phyloP scores from a whole-genome alignment of 768 basidiomycete species.

The Strobilomyces confusus region DNA sequence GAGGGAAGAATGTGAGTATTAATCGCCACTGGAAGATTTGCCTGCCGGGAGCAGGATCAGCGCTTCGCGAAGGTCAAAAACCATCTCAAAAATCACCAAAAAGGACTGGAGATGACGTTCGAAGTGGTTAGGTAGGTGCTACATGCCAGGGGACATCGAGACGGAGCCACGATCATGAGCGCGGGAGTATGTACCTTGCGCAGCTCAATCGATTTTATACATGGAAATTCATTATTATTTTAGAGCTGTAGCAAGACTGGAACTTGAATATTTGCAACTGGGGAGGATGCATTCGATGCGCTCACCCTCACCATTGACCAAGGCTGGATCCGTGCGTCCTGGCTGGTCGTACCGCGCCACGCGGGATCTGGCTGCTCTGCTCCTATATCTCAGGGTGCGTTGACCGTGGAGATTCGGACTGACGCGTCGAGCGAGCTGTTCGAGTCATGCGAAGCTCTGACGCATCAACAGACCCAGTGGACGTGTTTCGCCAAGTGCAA shows the following conservation, averaged over 20 bases:
- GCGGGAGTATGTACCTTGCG: slow-evolving; percentile 77
- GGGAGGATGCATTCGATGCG: slow-evolving; percentile 68
- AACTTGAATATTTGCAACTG: slow-evolving; percentile 87
- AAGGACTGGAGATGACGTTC: slow-evolving; percentile 54
- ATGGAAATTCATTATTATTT: slow-evolving; percentile 3
- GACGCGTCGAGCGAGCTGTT: slow-evolving; percentile 56
- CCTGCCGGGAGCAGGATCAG: slow-evolving; percentile 86
- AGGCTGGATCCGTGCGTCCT: slow-evolving; percentile 84
- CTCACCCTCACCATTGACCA: slow-evolving; percentile 92
- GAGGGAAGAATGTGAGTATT: slow-evolving; percentile 87
- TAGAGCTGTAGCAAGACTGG: slow-evolving; percentile 61
- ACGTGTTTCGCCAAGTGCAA: slow-evolving; percentile 80
- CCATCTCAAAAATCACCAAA: slow-evolving; percentile 52
- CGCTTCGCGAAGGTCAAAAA: slow-evolving; percentile 87
- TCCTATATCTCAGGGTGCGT: slow-evolving; percentile 88
- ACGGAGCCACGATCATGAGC: slow-evolving; percentile 38
- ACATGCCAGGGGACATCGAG: not conserved
- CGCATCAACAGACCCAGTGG: slow-evolving; percentile 77
- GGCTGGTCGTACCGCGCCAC: slow-evolving; percentile 75
- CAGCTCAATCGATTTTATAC: slow-evolving; percentile 1
- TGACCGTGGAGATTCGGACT: slow-evolving; percentile 79
- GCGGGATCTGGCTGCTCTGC: slow-evolving; percentile 66
- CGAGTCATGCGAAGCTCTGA: slow-evolving; percentile 62
- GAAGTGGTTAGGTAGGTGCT: slow-evolving; percentile 63
- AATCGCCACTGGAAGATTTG: slow-evolving; percentile 74